Conservation (phyloP, 1,284 basidiomycete species). For the Ganoderma multipileum region DNA sequence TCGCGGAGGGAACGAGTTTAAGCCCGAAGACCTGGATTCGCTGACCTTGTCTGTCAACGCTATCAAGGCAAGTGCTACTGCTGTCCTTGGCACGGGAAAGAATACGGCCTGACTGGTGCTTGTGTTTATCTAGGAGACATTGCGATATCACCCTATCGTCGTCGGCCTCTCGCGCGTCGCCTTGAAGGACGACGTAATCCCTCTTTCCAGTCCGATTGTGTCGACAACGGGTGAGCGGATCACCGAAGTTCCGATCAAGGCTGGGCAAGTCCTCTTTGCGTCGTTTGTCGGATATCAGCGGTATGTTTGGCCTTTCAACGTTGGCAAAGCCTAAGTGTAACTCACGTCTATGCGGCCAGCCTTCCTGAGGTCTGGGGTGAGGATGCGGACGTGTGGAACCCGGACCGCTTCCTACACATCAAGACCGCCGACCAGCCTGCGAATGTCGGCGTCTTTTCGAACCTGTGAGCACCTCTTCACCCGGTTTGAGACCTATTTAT, state of each 20-base stretch:
- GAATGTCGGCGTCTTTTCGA: constrained; percentile 54
- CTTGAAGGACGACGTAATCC: constrained; percentile 45
- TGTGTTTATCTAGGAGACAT: constrained; percentile 40
- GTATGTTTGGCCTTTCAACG: constrained; percentile 28
- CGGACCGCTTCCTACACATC: constrained; percentile 52
- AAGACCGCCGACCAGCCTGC: constrained; percentile 44
- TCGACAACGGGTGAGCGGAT: constrained; percentile 40
- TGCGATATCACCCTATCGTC: constrained; percentile 47
- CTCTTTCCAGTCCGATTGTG: constrained; percentile 46
- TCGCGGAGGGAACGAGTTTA: constrained; percentile 37
- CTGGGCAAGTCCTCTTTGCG: constrained; percentile 45
- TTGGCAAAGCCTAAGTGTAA: too few relatives aligned
- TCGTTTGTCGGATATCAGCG: constrained; percentile 42
- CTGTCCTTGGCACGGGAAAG: too few relatives aligned
- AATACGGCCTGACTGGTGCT: neutral
- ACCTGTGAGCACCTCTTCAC: constrained; percentile 50
- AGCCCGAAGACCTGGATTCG: constrained; percentile 39
- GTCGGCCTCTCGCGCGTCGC: constrained; percentile 41
- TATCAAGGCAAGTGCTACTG: constrained; percentile 21
- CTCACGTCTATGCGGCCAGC: constrained; percentile 22
- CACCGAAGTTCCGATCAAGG: constrained; percentile 43
- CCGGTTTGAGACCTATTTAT: neutral
- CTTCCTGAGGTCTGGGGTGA: constrained; percentile 51
- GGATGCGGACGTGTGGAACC: constrained; percentile 57
- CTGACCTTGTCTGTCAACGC: constrained; percentile 32